These are phyloP conservation scores for Ottelia alismoides DNA, from an alignment of 106 monocot genomes.

Conservation along the genomic window DNA sequence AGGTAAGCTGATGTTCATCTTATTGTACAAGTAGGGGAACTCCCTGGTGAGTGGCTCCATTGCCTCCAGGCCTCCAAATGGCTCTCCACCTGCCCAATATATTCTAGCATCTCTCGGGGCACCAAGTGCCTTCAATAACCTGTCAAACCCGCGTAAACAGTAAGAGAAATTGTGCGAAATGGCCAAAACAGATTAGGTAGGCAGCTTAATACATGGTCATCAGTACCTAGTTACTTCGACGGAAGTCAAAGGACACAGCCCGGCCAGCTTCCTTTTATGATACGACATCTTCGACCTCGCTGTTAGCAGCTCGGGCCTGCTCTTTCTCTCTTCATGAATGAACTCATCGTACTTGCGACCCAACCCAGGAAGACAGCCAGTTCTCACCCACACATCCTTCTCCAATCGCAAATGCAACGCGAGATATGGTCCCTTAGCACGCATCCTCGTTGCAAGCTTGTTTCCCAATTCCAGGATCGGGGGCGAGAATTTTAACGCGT, in stretches of 20 bases:
- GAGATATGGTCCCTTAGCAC: constrained; percentile 20
- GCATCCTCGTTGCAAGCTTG: constrained; percentile 16
- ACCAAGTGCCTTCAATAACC: constrained; percentile 19
- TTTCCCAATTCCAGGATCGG: constrained; percentile 21
- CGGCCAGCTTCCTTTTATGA: constrained; percentile 13
- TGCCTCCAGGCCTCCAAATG: constrained; percentile 20
- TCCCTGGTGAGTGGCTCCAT: constrained; percentile 8
- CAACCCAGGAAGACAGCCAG: constrained; percentile 30
- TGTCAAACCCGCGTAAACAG: neutral
- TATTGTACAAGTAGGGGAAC: constrained; percentile 13
- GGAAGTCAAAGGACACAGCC: constrained; percentile 33
- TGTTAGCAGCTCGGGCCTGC: constrained; percentile 29
- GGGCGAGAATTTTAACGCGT: constrained; percentile 17
- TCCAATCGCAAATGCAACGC: constrained; percentile 37
- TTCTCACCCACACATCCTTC: constrained; percentile 40
- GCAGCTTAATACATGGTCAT: no score
- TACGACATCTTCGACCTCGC: constrained; percentile 11
- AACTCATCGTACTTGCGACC: constrained; percentile 14
- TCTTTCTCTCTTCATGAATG: constrained; percentile 4
- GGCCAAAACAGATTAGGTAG: no score
- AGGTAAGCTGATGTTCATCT: constrained; percentile 3
- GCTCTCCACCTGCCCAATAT: constrained; percentile 32
- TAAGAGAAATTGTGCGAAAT: no score
- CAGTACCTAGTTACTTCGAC: constrained; percentile 20
- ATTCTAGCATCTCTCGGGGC: constrained; percentile 13